phyloP scores from a whole-genome alignment of 768 basidiomycete species.

The Lyophyllum semitale region DNA sequence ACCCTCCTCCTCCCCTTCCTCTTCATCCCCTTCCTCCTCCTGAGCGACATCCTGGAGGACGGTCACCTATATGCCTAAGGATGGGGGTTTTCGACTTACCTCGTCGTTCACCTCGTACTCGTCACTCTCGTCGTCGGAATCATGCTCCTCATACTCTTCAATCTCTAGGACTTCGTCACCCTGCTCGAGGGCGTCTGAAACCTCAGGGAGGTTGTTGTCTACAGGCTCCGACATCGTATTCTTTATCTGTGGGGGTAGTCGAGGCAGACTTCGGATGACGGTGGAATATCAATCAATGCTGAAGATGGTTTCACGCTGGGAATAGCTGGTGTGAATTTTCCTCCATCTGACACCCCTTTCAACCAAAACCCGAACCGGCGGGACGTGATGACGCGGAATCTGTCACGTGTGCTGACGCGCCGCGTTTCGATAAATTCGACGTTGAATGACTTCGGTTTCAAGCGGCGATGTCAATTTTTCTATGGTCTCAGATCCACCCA shows the following conservation, averaged over 20 bases:
- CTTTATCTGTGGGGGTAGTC: background rate
- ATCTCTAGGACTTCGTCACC: background rate
- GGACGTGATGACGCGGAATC: conserved; percentile 13
- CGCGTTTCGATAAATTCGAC: background rate
- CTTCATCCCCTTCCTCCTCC: conserved; percentile 20
- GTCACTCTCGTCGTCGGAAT: conserved; percentile 23
- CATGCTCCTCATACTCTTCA: conserved; percentile 12
- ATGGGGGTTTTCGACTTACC: conserved; percentile 1
- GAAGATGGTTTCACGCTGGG: conserved; percentile 6
- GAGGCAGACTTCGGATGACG: background rate
- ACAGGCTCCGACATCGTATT: conserved; percentile 17
- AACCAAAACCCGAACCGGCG: conserved; percentile 14
- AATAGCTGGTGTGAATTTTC: conserved; percentile 20
- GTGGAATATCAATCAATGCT: conserved; percentile 1
- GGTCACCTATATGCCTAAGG: background rate
- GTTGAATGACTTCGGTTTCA: background rate
- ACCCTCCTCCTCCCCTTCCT: conserved; percentile 10
- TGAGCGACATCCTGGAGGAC: conserved; percentile 10
- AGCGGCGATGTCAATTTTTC: too few relatives aligned
- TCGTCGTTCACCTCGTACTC: conserved; percentile 22
- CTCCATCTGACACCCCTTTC: conserved; percentile 16
- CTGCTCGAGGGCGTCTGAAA: conserved; percentile 12
- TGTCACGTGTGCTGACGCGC: conserved; percentile 20
- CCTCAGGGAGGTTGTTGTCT: conserved; percentile 12
- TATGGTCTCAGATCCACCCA: too few relatives aligned